Base-by-base conservation (phyloP, 768 basidiomycete species). In the Naganishia friedmannii region DNA sequence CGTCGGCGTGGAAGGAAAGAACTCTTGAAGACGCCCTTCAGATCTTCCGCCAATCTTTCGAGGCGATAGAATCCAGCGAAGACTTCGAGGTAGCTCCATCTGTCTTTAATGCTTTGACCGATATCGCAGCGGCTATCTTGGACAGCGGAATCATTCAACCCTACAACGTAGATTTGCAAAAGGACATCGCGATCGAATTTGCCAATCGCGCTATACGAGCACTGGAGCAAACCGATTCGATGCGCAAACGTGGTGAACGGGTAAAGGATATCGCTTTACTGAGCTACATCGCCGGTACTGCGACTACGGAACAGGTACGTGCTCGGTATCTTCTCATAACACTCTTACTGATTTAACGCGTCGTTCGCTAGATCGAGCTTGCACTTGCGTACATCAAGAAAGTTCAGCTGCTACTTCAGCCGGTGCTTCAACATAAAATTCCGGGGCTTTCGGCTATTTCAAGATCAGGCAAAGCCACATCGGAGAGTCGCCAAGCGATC, bases 91-190 rank as follows among this genome's bases (percentile, higher is more conserved):
- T 66, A 4, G 32, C 65, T 66, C 19, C 23, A 15, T 48, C 28
- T 23, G 53, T 65, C 34, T 70, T 46, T n/a, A 55, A 45, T n/a
- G 70, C 70, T 13, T 37, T 71, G 26, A 21, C 45, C 3, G 55
- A 63, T 6, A 48, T 71, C 21, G 55, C 54, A 12, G 53, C 57
- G 4, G 42, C 66, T 8, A 48, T 71, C 10, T 39, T 67, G 26
- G 66, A 71, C 29, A 48, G 65, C 23, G 70, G 70, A 9, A 45
- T 66, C 17, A 63, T 45, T 19, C 60, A 63, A 13, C 60, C 60
- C 0, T 26, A 46, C 39, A 63, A 23, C 39, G n/a, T 34, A n/a
- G 54, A 54, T 15, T 45, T 68, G 37, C 53, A 68, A 45, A 46
- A 53, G n/a, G 23, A 56, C 15, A n/a, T 68, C 23, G 54, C 67